Conservation (phyloP, 176 grass and related monocot species). For the Otatea glauca region DNA sequence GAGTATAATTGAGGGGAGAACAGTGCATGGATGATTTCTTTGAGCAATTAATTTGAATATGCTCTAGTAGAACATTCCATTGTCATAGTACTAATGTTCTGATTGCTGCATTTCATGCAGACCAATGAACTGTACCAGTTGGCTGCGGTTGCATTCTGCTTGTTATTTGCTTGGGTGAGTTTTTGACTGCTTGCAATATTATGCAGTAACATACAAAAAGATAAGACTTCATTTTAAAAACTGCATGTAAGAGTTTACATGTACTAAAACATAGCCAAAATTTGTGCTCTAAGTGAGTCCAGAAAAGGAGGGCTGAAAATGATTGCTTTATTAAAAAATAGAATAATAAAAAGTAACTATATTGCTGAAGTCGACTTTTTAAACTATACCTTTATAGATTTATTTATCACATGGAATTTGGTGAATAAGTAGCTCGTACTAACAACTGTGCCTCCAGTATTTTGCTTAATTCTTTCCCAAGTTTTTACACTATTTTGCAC, state of each 20-base stretch:
- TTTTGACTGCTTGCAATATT: conserved; percentile 9
- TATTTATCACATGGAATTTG: background rate
- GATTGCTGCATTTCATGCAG: conserved; percentile 60
- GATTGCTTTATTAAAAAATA: background rate
- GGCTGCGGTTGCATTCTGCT: conserved; percentile 98
- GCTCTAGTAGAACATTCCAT: conserved; percentile 24
- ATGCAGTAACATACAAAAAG: background rate
- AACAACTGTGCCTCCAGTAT: background rate
- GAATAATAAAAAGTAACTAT: background rate
- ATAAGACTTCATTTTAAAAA: background rate
- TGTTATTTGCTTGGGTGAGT: conserved; percentile 98
- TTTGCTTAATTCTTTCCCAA: conserved; percentile 29
- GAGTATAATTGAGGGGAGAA: conserved; percentile 21
- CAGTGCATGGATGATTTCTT: background rate
- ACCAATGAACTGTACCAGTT: conserved; percentile 99
- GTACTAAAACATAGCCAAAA: conserved; percentile 22
- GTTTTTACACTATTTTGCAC: conserved; percentile 8
- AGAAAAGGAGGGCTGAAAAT: conserved; percentile 7
- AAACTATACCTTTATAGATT: background rate
- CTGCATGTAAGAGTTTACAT: conserved; percentile 11
- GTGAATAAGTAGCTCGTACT: background rate
- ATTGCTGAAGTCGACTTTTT: background rate
- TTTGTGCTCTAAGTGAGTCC: background rate
- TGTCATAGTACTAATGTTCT: conserved; percentile 38
- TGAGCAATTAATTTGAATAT: conserved; percentile 26